These are phyloP conservation scores for Sanghuangporus weigelae DNA, from an alignment of 1,284 basidiomycete genomes.

Conservation along the genomic window DNA sequence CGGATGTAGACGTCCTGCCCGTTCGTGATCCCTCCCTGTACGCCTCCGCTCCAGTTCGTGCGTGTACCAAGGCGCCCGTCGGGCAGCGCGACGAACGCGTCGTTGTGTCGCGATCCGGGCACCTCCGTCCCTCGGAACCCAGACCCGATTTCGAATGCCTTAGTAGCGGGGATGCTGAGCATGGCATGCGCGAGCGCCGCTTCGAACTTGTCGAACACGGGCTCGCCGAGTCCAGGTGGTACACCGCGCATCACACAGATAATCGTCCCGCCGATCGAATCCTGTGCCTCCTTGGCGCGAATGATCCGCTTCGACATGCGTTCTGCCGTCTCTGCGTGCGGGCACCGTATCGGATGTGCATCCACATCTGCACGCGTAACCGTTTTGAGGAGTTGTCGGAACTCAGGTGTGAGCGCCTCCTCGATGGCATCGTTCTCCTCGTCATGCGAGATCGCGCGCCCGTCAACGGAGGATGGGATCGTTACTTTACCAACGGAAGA, in stretches of 20 bases:
- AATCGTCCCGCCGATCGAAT: conserved; percentile 96
- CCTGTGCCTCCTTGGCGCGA: conserved; percentile 84
- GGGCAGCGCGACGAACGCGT: conserved; percentile 70
- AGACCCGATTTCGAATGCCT: conserved; percentile 97
- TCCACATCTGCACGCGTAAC: conserved; percentile 90
- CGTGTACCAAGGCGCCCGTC: conserved; percentile 77
- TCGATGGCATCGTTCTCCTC: conserved; percentile 68
- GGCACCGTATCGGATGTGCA: conserved; percentile 84
- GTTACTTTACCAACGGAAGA: conserved; percentile 93
- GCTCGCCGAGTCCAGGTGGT: conserved; percentile 92
- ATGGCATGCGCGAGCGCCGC: conserved; percentile 96
- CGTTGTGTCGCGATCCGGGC: conserved; percentile 92
- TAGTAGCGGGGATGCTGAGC: conserved; percentile 98
- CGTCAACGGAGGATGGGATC: conserved; percentile 50
- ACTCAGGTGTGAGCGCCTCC: conserved; percentile 82
- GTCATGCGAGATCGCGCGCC: conserved; percentile 36
- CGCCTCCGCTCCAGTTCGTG: conserved; percentile 96
- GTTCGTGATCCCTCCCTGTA: conserved; percentile 98
- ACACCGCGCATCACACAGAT: conserved; percentile 93
- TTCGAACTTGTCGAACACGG: conserved; percentile 98
- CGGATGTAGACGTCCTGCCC: conserved; percentile 98
- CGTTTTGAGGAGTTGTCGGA: conserved; percentile 72
- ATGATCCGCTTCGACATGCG: conserved; percentile 95
- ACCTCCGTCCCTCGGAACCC: conserved; percentile 97
- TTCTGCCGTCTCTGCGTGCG: conserved; percentile 82